These are phyloP conservation scores for Puccinia coronata DNA, from an alignment of 1,284 basidiomycete genomes.

Conservation along the genomic window DNA sequence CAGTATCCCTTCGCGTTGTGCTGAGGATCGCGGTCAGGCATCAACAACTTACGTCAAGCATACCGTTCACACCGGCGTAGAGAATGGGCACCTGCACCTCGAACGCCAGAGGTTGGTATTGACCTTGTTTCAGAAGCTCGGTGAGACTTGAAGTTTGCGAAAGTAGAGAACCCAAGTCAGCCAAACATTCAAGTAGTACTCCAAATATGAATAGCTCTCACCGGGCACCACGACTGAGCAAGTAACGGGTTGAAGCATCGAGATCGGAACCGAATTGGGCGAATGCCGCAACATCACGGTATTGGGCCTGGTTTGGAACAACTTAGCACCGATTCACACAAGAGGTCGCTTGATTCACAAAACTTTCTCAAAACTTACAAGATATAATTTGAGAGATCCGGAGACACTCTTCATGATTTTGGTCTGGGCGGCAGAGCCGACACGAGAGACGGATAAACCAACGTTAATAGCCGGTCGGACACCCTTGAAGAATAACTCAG, in stretches of 20 bases:
- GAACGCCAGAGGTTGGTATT: constrained; percentile 85
- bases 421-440: constrained; percentile 98
- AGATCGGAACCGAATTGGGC: constrained; percentile 99
- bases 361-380: constrained; percentile 65
- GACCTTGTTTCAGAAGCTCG: constrained; percentile 98
- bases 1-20: neutral
- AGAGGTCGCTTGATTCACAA: neutral
- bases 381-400: constrained; percentile 98
- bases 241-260: constrained; percentile 96
- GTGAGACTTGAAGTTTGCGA: constrained; percentile 78
- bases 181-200: constrained; percentile 39
- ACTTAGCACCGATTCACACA: neutral
- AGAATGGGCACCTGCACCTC: constrained; percentile 98
- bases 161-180: neutral
- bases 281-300: constrained; percentile 99
- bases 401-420: constrained; percentile 99
- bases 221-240: constrained; percentile 78
- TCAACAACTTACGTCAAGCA: constrained; percentile 58
- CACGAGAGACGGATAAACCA: constrained; percentile 99
- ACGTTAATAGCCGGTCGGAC: constrained; percentile 99
- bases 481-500: constrained; percentile 97
- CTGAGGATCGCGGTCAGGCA: constrained; percentile 37
- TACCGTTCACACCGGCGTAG: constrained; percentile 98
- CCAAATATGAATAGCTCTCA: neutral
- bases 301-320: constrained; percentile 67